Evolutionary conservation across 2,329 filamentous ascomycete species (phyloP), one percentile per base, ranked within the genome.

Genomic region (Penicillium paneum): DNA sequence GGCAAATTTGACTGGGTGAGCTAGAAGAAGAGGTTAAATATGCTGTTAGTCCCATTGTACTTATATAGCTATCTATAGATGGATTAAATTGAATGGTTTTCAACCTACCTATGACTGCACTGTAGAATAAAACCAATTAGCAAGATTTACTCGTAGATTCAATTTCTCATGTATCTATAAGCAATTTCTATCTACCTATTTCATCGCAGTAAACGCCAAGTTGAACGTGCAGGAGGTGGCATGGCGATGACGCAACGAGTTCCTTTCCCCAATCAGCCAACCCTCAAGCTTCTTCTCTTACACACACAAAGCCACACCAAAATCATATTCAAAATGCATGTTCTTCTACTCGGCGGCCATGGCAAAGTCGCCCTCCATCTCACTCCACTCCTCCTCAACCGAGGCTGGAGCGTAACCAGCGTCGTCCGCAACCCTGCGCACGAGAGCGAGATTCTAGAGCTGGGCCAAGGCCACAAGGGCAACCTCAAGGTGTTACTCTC

Each of bases 341-440:
- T 92, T 55, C 84, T 92, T 57, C 74, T 94, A 61, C 83, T 94
- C 59, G 90, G 90, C 66, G 90, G 90, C 65, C 89, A 92, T 76
- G 90, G 90, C 75, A 90, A 91, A 70, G 74, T 94, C 56, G 83
- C 89, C 61, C 83, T 89, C 55, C 76, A 87, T 40, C 81, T 94
- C 36, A 94, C 90, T 8, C 88, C 88, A 1, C 80, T 92, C 55
- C 84, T 95, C 8, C 83, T 94, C 39, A 79, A 84, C 47, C 84
- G 86, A 61, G 83, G 83, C 32, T 93, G 89, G 87, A 83, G 83
- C 61, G 87, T 95, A 50, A 91, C 88, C 56, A 90, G 86, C 69
- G 78, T 94, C 57, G 87, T 95, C 70, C 88, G 90, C 65, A 83
- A 85, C 59, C 76, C 83, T n/a, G 83, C 85, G 0, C 90, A 94